phyloP scores from a whole-genome alignment of 495 filamentous ascomycete species.

The Wilcoxina mikolae region DNA sequence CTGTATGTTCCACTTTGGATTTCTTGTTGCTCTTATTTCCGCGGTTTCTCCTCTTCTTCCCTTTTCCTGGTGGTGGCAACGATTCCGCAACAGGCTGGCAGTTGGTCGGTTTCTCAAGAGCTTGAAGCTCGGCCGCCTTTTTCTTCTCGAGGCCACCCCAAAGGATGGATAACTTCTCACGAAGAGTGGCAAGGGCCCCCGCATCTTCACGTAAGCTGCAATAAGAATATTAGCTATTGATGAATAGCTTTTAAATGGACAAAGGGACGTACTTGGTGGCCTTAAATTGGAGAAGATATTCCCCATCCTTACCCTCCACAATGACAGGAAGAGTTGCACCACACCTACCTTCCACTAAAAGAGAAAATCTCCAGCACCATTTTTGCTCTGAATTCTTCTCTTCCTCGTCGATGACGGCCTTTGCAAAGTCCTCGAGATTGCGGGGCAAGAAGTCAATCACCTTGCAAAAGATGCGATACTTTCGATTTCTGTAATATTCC shows the following conservation, averaged over 20 bases:
- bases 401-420: conserved; percentile 11
- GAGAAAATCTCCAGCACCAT: conserved; percentile 70
- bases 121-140: too few relatives aligned
- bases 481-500: conserved; percentile 58
- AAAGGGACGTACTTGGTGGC: conserved; percentile 48
- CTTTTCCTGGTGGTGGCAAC: not conserved
- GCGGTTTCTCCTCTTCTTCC: too few relatives aligned
- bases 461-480: conserved; percentile 51
- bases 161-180: conserved; percentile 59
- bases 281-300: conserved; percentile 49
- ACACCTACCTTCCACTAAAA: conserved; percentile 46
- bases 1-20: conserved; percentile 18
- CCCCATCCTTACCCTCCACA: conserved; percentile 50
- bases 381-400: conserved; percentile 18
- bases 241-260: conserved; percentile 2
- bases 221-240: conserved; percentile 8
- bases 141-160: conserved; percentile 82
- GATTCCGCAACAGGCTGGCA: too few relatives aligned
- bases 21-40: not conserved
- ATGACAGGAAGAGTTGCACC: conserved; percentile 44
- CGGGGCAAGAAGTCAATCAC: conserved; percentile 70
- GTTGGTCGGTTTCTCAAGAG: too few relatives aligned
- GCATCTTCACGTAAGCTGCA: conserved; percentile 44
- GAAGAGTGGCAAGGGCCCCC: conserved; percentile 36
- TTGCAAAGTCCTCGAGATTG: conserved; percentile 62